Base-by-base conservation (phyloP, 2,329 filamentous ascomycete species). In the Ambrosiella beaveri region DNA sequence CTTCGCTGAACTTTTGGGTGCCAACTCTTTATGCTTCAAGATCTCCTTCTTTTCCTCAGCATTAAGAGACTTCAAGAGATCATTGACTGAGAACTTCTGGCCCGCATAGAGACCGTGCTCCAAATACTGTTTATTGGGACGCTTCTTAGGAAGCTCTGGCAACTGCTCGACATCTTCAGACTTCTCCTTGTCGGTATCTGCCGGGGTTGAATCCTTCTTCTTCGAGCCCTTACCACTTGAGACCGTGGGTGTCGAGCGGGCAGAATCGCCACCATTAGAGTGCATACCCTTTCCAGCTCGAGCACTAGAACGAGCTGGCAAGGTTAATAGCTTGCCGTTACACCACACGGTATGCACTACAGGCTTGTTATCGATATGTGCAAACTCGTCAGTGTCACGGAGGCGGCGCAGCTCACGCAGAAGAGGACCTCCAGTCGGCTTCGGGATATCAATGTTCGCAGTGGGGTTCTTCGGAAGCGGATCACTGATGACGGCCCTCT, bases 71-170 rank as follows among this genome's bases (percentile, higher is more conserved):
- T 74, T 71, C 51, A 67, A 67, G 7, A 72, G 66, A 59, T 80
- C 75, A 6, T 66, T 62, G 9, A 53, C 58, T 0, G 77, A 76
- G 6, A 70, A 71, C 37, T 82, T 75, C 68, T 96, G 91, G 36
- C 93, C 93, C 0, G 88, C 84, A 66, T 94, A 97, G 12, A 97
- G 75, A 8, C 91, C 93, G 67, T 89, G 86, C 56, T 77, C 75
- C 57, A 94, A 74, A 79, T 86, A 97, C 63, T 82, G 82, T 73
- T 95, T 95, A 56, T 74, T 71, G 41, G 73, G 75, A 58, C 76
- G 72, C 62, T 72, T 70, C 62, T 69, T 72, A 8, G 63, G 63
- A 35, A 68, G 65, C 9, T 69, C 66, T 6, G 68, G 64, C 27
- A 70, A 68, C 64, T 76, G 64, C 61, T 66, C 74, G 55, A 66